These are phyloP conservation scores for Hortiboletus flavorubellus DNA, from an alignment of 768 basidiomycete species.

Conservation along the genomic window DNA sequence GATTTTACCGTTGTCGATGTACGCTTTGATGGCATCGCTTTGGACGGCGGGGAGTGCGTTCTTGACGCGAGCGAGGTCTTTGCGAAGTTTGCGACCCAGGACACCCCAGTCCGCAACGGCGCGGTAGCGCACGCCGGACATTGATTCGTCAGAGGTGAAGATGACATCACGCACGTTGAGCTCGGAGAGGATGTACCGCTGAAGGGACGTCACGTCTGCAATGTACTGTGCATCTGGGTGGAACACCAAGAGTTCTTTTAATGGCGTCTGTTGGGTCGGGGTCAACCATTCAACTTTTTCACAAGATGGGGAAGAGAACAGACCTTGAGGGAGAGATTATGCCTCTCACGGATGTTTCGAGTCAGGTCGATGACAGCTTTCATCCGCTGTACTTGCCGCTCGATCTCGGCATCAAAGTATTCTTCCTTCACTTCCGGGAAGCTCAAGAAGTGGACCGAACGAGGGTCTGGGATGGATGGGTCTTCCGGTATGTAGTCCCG, in stretches of 20 bases:
- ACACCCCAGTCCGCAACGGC: slow-evolving; percentile 95
- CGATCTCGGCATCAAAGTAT: slow-evolving; percentile 91
- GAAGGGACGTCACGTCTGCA: slow-evolving; percentile 78
- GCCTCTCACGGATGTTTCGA: slow-evolving; percentile 82
- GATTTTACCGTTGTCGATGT: slow-evolving; percentile 70
- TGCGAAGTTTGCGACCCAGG: slow-evolving; percentile 89
- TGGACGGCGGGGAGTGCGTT: slow-evolving; percentile 77
- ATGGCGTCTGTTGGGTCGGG: slow-evolving; percentile 60
- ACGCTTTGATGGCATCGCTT: slow-evolving; percentile 80
- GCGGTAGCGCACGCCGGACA: slow-evolving; percentile 85
- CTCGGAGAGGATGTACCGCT: slow-evolving; percentile 89
- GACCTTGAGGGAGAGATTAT: slow-evolving; percentile 88
- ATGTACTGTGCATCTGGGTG: slow-evolving; percentile 83
- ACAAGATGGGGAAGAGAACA: slow-evolving; percentile 6
- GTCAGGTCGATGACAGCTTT: slow-evolving; percentile 92
- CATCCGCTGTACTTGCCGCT: slow-evolving; percentile 93
- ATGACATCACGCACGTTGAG: slow-evolving; percentile 90
- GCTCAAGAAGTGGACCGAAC: slow-evolving; percentile 92
- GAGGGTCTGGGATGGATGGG: slow-evolving; percentile 65
- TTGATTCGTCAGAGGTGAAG: slow-evolving; percentile 84
- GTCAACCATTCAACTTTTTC: background rate
- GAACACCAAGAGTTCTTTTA: slow-evolving; percentile 92
- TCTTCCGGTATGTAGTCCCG: slow-evolving; percentile 81
- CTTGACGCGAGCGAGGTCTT: slow-evolving; percentile 86
- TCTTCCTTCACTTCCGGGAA: slow-evolving; percentile 94